These are phyloP conservation scores for Tetrapisispora iriomotensis DNA, from an alignment of 805 yeast species.

Conservation along the genomic window DNA sequence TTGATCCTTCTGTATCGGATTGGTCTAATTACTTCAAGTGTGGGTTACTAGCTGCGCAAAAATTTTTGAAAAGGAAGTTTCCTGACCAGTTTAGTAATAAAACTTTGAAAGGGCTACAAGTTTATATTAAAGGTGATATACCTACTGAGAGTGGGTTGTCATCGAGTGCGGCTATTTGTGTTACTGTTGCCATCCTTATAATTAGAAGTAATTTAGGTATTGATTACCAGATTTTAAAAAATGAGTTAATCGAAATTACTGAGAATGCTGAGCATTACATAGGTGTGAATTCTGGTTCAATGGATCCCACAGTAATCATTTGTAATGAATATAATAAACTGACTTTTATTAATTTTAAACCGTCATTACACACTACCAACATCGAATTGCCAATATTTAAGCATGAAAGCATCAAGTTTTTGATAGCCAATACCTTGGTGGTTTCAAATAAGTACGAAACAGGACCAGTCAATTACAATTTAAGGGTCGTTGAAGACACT, in stretches of 20 bases:
- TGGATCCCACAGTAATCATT: slow-evolving; percentile 68
- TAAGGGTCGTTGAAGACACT: slow-evolving; percentile 64
- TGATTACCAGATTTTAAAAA: slow-evolving; percentile 33
- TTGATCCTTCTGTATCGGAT: slow-evolving; percentile 40
- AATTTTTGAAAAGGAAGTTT: slow-evolving; percentile 31
- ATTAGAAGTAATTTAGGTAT: slow-evolving; percentile 42
- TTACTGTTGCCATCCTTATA: slow-evolving; percentile 50
- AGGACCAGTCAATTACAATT: slow-evolving; percentile 58
- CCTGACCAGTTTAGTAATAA: slow-evolving; percentile 23
- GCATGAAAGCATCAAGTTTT: slow-evolving; percentile 34
- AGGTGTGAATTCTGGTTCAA: slow-evolving; percentile 71
- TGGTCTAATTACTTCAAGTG: slow-evolving; percentile 69
- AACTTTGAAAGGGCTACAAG: slow-evolving; percentile 39
- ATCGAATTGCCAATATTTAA: slow-evolving; percentile 41
- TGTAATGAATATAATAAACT: slow-evolving; percentile 53
- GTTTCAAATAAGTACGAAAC: slow-evolving; percentile 59
- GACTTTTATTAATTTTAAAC: slow-evolving; percentile 50
- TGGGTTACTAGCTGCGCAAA: slow-evolving; percentile 50
- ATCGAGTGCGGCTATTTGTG: slow-evolving; percentile 64
- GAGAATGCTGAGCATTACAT: slow-evolving; percentile 60
- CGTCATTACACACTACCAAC: slow-evolving; percentile 45
- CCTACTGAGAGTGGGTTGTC: slow-evolving; percentile 68
- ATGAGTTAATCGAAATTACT: slow-evolving; percentile 48
- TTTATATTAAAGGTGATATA: slow-evolving; percentile 52
- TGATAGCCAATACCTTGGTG: slow-evolving; percentile 55